Percentiles rank a stretch among this genome's conserved stretches.
These are phyloP conservation scores for Benincasa hispida DNA, from an alignment of 306 rosid species.

Conservation along the genomic window DNA sequence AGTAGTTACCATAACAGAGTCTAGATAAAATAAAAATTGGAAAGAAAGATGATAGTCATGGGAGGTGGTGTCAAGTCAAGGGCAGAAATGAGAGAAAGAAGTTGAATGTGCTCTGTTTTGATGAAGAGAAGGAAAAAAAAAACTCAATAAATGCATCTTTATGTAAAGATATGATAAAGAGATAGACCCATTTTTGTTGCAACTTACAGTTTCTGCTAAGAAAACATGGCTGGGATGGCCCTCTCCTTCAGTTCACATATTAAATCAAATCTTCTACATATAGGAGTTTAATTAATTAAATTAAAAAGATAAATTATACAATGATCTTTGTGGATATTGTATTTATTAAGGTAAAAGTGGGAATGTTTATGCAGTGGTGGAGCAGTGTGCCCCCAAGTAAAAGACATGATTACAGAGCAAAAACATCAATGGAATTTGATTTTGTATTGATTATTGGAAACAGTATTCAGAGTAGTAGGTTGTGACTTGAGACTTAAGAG, in stretches of 20 bases:
- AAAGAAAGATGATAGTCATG: neutral
- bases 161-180: neutral
- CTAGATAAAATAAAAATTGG: neutral
- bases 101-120: neutral
- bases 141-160: neutral
- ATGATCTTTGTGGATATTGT: neutral
- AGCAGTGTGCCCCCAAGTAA: neutral
- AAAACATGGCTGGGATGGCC: conserved; percentile 8
- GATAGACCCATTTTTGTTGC: neutral
- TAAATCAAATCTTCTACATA: neutral
- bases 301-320: neutral
- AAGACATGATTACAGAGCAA: conserved; percentile 1
- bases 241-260: neutral
- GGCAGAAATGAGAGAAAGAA: conserved; percentile 13
- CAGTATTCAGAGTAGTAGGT: neutral
- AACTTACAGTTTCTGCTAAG: neutral
- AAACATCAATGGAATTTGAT: neutral
- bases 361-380: neutral
- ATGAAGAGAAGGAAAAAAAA: neutral
- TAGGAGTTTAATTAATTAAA: neutral
- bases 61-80: conserved; percentile 53
- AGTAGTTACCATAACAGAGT: too few species aligned
- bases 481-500: neutral
- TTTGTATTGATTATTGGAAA: neutral
- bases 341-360: neutral